These are phyloP conservation scores for Fusarium sp. DNA, from an alignment of 2,329 filamentous ascomycete species.

Conservation along the genomic window DNA sequence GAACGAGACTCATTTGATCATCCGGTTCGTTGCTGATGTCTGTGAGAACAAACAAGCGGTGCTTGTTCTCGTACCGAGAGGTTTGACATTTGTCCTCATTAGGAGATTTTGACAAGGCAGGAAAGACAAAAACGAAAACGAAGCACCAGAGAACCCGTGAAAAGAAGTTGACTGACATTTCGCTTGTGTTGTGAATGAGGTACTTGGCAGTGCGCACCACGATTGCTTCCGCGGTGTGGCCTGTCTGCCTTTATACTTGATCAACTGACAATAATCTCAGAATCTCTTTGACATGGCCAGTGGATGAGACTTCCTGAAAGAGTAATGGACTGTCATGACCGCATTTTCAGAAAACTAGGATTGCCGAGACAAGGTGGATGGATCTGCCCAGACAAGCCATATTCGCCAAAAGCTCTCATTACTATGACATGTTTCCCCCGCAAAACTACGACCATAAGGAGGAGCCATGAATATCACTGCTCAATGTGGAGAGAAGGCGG, in stretches of 20 bases:
- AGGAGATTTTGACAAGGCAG: background rate
- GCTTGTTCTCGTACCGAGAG: slow-evolving; percentile 8
- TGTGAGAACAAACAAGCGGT: slow-evolving; percentile 9
- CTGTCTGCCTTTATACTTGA: background rate
- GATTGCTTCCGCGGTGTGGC: background rate
- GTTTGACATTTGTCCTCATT: background rate
- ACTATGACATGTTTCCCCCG: background rate
- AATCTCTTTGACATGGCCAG: background rate
- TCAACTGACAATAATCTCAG: background rate
- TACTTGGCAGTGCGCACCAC: background rate
- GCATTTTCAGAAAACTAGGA: background rate
- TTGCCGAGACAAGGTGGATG: background rate
- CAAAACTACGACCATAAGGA: background rate
- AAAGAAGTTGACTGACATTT: background rate
- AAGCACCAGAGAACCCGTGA: background rate
- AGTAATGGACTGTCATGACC: background rate
- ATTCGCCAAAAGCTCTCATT: background rate
- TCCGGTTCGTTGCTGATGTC: slow-evolving; percentile 17
- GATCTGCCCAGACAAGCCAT: background rate
- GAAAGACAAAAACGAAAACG: background rate
- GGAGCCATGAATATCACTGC: background rate
- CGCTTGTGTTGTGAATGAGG: background rate
- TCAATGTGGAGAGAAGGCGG: background rate
- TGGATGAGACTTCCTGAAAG: background rate
- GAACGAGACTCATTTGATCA: slow-evolving; percentile 16